phyloP scores from a whole-genome alignment of 371 early-diverging fungal genomes.

The Gilbertella persicaria region DNA sequence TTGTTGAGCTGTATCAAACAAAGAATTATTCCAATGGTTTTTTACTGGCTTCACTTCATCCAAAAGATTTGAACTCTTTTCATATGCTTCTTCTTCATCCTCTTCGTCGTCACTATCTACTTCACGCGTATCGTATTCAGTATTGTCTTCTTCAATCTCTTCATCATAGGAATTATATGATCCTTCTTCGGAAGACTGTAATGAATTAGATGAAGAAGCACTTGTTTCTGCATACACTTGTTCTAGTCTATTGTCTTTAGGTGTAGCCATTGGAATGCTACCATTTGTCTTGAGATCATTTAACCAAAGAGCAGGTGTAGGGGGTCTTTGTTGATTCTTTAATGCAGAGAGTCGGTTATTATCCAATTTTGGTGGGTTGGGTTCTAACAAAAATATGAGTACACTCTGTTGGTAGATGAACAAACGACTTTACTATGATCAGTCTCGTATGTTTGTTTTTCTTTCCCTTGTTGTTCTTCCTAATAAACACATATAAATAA shows the following conservation, averaged over 20 bases:
- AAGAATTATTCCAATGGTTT: background rate
- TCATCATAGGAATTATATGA: conserved; percentile 1
- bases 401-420: no score
- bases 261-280: background rate
- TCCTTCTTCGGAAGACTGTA: background rate
- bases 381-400: background rate
- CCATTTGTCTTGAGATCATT: conserved; percentile 2
- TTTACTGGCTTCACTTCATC: background rate
- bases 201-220: background rate
- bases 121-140: background rate
- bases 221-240: background rate
- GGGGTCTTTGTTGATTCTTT: conserved; percentile 4
- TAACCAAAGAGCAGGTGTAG: conserved; percentile 21
- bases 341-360: conserved; percentile 1
- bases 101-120: background rate
- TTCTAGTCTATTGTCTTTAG: background rate
- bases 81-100: background rate
- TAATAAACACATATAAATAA: no score
- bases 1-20: background rate
- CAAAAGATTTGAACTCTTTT: background rate
- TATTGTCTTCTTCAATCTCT: background rate
- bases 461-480: no score
- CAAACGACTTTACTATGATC: no score
- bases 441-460: no score
- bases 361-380: background rate